A percentile compares a stretch with the other conserved stretches of the same genome.
phyloP scores from a whole-genome alignment of 352 stramenopile genomes.

The Phytophthora pisi region DNA sequence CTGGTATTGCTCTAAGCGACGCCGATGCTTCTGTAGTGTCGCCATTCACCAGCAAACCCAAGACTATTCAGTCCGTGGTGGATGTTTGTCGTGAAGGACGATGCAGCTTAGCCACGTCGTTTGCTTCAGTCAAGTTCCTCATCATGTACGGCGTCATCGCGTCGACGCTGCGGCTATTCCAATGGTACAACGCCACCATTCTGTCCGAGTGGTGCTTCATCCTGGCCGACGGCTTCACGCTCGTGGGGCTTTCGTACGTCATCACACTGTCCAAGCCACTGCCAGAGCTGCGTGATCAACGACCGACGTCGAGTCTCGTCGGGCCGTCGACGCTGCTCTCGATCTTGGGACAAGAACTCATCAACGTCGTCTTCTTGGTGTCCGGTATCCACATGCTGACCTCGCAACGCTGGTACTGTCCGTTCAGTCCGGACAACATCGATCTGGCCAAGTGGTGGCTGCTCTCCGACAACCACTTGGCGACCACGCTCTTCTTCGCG shows the following conservation, averaged over 20 bases:
- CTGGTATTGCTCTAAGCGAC: conserved; percentile 79
- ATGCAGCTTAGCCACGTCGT: conserved; percentile 80
- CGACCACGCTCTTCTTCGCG: conserved; percentile 41
- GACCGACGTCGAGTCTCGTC: conserved; percentile 54
- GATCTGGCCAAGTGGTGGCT: conserved; percentile 44
- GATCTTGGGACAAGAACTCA: conserved; percentile 48
- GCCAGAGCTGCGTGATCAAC: conserved; percentile 22
- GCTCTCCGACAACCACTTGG: conserved; percentile 43
- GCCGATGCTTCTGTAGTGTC: conserved; percentile 81
- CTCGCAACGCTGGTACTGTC: conserved; percentile 9
- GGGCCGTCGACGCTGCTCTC: conserved; percentile 50
- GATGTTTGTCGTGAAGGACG: conserved; percentile 85
- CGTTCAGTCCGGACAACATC: conserved; percentile 35
- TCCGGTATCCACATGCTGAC: conserved; percentile 31
- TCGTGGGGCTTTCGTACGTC: conserved; percentile 69
- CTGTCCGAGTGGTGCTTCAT: conserved; percentile 76
- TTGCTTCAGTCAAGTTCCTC: conserved; percentile 85
- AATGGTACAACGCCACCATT: conserved; percentile 72
- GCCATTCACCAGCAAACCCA: conserved; percentile 86
- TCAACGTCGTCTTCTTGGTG: conserved; percentile 58
- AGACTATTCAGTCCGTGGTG: conserved; percentile 75
- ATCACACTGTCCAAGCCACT: conserved; percentile 67
- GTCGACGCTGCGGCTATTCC: conserved; percentile 60
- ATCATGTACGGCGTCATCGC: conserved; percentile 89
- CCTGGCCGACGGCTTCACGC: conserved; percentile 56